Base-by-base conservation (phyloP, 148 eudicot genomes). In the Camellia japonica region DNA sequence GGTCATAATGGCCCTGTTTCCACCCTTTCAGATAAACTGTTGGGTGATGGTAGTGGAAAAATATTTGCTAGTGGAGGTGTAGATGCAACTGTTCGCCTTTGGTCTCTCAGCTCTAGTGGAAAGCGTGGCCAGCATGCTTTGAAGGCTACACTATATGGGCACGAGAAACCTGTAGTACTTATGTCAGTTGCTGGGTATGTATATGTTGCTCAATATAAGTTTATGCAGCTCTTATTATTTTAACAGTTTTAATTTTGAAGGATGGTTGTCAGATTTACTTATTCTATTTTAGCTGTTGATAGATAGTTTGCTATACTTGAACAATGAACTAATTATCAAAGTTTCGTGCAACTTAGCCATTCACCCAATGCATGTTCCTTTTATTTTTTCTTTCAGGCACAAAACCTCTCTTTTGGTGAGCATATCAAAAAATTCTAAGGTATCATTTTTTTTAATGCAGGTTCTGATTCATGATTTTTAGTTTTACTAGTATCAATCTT, bases 11-110 rank as follows among this genome's bases (percentile, higher is more conserved):
- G 91, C 19, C 90, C 93, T 42, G 94, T 93, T 79, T 73, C 91
- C 73, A 82, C 90, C 44, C 92, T 91, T 43, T 90, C 95, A 46
- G 91, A 93, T 80, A 93, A 87, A 80, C 68, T 93, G 73, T 80
- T 93, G 75, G 95, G 88, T 70, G 90, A 88, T 73, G 74, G 67
- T 19, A 71, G 67, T 78, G 88, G 84, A 73, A 90, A 88, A 82
- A 70, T 90, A 68, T 88, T 93, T 84, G 95, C 94, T 52, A 93
- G 97, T 86, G 97, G 97, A 76, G 95, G 97, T 63, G 93, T 81
- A 74, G 97, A 93, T 87, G 85, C 88, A 23, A 91, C 93, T 71
- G 95, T 93, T 84, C 95, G 95, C 80, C 88, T 93, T 49, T 93
- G 97, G 97, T 91, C 95, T 43, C 86, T 93, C 20, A 72, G 84